Evolutionary conservation across 1,284 basidiomycete species (phyloP), one percentile per base, ranked within the genome.

Genomic region (Rhodotorula glutinis): DNA sequence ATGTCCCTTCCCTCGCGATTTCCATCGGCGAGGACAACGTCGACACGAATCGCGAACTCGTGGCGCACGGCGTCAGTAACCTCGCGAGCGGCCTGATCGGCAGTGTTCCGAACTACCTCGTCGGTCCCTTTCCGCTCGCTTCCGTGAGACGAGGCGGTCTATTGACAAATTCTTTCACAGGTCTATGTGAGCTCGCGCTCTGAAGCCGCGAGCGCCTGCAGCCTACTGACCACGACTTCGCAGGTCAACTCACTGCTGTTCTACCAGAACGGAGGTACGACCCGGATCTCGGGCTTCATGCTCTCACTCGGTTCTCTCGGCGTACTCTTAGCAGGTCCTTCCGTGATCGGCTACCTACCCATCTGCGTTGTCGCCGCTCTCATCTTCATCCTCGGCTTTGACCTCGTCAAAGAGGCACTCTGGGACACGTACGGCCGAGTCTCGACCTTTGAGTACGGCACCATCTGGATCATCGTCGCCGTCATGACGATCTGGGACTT

Each of bases 351-450:
- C 16, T 93, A 85, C 75, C 88, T 97, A 59, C 93, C 80, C 2
- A 76, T 81, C 44, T 77, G 78, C 73, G 78, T 81, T 25, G 80
- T 81, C 23, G 89, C 89, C 1, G 89, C 94, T 1, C 83, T 98
- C 66, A 98, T 98, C 75, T 95, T 93, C 74, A 92, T 97, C 16
- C 85, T 98, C 30, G 95, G 95, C 0, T 86, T 98, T 67, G 95
- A 98, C 74, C 85, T 98, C 40, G 86, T 91, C 41, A 95, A 95
- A 76, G 95, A 96, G 77, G 93, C 95, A 0, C 79, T 98, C 7
- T 98, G 93, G 92, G 95, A 98, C 79, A 96, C 94, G 5, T 83
- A 91, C 54, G 85, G 92, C 77, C 86, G 93, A 25, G 92, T 93
- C 16, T 65, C 70, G 9, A 56, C 57, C 82, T 88, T 78, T 70